Conservation (phyloP, 306 rosid genomes). For the Quercus robur region DNA sequence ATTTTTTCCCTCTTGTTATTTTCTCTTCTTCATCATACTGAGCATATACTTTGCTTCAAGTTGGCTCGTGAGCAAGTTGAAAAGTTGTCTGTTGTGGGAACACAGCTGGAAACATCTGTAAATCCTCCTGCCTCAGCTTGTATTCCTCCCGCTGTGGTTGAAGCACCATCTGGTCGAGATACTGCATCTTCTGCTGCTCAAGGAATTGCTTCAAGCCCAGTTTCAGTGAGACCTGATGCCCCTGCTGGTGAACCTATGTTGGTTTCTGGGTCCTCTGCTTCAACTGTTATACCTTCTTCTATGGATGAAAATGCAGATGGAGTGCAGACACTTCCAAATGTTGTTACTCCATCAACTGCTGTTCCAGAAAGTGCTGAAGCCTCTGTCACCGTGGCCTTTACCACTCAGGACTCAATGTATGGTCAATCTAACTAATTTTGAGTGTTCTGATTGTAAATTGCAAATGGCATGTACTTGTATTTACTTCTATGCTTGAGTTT, state of each 20-base stretch:
- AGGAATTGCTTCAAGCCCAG: slow-evolving; percentile 61
- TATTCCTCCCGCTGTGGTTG: slow-evolving; percentile 38
- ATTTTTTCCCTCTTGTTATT: not conserved
- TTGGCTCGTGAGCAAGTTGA: slow-evolving; percentile 81
- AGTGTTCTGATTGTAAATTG: slow-evolving; percentile 1
- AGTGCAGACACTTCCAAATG: slow-evolving; percentile 39
- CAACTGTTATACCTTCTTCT: slow-evolving; percentile 47
- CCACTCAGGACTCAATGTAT: slow-evolving; percentile 56
- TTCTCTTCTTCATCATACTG: slow-evolving; percentile 5
- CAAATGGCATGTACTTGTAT: not conserved
- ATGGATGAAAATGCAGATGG: slow-evolving; percentile 39
- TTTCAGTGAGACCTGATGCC: slow-evolving; percentile 57
- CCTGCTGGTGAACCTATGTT: slow-evolving; percentile 37
- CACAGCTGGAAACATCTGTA: slow-evolving; percentile 25
- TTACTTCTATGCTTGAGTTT: slow-evolving; percentile 19
- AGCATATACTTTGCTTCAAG: slow-evolving; percentile 36
- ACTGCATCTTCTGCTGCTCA: slow-evolving; percentile 37
- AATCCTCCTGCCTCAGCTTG: slow-evolving; percentile 44
- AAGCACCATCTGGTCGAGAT: slow-evolving; percentile 45
- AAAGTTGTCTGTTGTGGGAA: slow-evolving; percentile 47
- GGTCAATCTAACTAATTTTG: slow-evolving; percentile 13
- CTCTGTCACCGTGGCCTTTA: slow-evolving; percentile 28
- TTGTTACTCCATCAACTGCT: slow-evolving; percentile 33
- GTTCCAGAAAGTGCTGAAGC: slow-evolving; percentile 38
- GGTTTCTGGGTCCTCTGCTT: slow-evolving; percentile 46